Evolutionary conservation across 495 filamentous ascomycete genomes (phyloP).

Genomic region (Rostrohypoxylon terebratum): DNA sequence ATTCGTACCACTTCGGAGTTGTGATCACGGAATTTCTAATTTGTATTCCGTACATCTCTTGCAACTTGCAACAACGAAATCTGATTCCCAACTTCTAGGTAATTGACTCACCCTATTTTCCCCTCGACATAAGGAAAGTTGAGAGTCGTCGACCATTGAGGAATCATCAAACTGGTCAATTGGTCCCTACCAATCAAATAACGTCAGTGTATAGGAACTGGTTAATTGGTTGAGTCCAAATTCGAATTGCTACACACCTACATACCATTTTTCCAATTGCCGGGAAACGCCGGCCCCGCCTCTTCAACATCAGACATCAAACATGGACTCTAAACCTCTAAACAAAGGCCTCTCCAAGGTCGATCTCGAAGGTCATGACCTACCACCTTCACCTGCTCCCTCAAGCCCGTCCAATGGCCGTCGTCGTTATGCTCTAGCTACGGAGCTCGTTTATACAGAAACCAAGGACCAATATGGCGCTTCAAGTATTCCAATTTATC

Average conservation of each 20-base stretch:
- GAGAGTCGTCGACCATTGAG: conserved; percentile 1
- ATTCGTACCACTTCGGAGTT: conserved; percentile 39
- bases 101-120: conserved; percentile 25
- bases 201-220: conserved; percentile 18
- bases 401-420: conserved; percentile 87
- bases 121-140: not conserved
- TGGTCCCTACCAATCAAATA: conserved; percentile 7
- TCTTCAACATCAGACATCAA: conserved; percentile 29
- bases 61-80: conserved; percentile 13
- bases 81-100: not conserved
- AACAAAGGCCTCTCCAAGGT: conserved; percentile 79
- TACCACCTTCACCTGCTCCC: conserved; percentile 94
- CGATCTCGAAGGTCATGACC: conserved; percentile 88
- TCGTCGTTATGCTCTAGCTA: conserved; percentile 88
- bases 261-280: conserved; percentile 6
- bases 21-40: conserved; percentile 44
- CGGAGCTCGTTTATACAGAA: conserved; percentile 96
- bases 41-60: conserved; percentile 7
- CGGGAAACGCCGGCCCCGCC: conserved; percentile 24
- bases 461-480: conserved; percentile 95
- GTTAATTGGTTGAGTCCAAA: conserved; percentile 17
- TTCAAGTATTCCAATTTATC: conserved; percentile 95
- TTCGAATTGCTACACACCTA: conserved; percentile 6
- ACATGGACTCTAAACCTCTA: conserved; percentile 50
- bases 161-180: conserved; percentile 1